These are phyloP conservation scores for Exsudoporus frostii DNA, from an alignment of 768 basidiomycete genomes.

Conservation along the genomic window DNA sequence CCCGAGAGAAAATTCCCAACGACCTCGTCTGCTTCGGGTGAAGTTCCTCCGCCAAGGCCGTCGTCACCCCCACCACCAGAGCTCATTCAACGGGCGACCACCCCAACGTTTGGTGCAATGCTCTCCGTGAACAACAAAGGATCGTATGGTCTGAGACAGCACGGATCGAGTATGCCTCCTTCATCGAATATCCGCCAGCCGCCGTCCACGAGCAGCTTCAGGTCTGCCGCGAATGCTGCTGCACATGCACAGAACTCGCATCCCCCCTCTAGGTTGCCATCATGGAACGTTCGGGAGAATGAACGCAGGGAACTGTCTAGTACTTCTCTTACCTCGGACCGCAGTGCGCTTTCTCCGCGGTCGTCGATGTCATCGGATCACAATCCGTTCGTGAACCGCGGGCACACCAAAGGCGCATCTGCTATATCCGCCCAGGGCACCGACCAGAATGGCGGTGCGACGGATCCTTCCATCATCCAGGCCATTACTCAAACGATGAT, in stretches of 20 bases:
- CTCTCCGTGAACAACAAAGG: conserved; percentile 53
- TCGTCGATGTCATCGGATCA: conserved; percentile 83
- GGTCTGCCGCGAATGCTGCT: conserved; percentile 65
- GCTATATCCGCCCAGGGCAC: conserved; percentile 41
- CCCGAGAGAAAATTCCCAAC: conserved; percentile 60
- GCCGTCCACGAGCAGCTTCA: conserved; percentile 80
- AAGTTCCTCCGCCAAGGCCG: conserved; percentile 78
- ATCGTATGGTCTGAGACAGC: conserved; percentile 49
- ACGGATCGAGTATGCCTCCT: conserved; percentile 77
- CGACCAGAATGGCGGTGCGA: conserved; percentile 42
- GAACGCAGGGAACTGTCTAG: conserved; percentile 60
- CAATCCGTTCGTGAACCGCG: conserved; percentile 44
- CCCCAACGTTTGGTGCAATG: conserved; percentile 70
- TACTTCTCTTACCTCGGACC: conserved; percentile 68
- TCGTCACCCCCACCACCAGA: conserved; percentile 92
- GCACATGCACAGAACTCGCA: conserved; percentile 47
- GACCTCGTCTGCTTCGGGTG: conserved; percentile 44
- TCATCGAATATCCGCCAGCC: conserved; percentile 63
- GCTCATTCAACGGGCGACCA: conserved; percentile 88
- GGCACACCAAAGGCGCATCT: conserved; percentile 36
- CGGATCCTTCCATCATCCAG: conserved; percentile 90
- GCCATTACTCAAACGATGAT: conserved; percentile 99
- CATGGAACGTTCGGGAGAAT: conserved; percentile 49
- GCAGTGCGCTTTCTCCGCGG: conserved; percentile 66
- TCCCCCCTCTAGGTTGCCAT: conserved; percentile 42